A percentile compares a stretch with the other conserved stretches of the same genome.
These are phyloP conservation scores for Candida labiduridarum DNA, from an alignment of 1,139 yeast species.

Conservation along the genomic window DNA sequence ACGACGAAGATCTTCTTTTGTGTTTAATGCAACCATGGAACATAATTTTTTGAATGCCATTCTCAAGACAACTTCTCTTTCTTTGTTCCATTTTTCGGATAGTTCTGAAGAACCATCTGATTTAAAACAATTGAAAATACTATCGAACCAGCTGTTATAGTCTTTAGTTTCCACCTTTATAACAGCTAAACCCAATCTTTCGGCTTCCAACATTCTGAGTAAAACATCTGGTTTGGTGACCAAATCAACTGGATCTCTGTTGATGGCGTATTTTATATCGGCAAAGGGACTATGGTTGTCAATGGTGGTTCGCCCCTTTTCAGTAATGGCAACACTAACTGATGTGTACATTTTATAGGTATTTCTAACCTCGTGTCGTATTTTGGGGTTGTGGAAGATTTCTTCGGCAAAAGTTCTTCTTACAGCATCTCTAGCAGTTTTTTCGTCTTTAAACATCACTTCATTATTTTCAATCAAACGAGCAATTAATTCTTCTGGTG, in stretches of 20 bases:
- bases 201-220: conserved; percentile 91
- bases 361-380: conserved; percentile 74
- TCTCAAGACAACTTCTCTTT: conserved; percentile 68
- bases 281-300: conserved; percentile 81
- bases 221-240: conserved; percentile 76
- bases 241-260: conserved; percentile 76
- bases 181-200: conserved; percentile 58
- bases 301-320: conserved; percentile 82
- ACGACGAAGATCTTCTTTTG: conserved; percentile 81
- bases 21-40: conserved; percentile 68
- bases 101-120: conserved; percentile 85
- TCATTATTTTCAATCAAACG: conserved; percentile 56
- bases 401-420: conserved; percentile 79
- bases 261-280: conserved; percentile 88
- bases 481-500: conserved; percentile 68
- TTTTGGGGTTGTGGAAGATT: conserved; percentile 76
- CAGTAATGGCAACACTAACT: conserved; percentile 77
- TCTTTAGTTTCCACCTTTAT: conserved; percentile 50
- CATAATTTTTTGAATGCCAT: conserved; percentile 70
- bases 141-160: conserved; percentile 46
- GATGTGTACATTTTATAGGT: conserved; percentile 69
- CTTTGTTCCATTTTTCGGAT: conserved; percentile 79
- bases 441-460: conserved; percentile 58
- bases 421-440: conserved; percentile 72
- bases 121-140: conserved; percentile 59